Conservation (phyloP, 1,284 basidiomycete species). For the Acaromyces ingoldii region DNA sequence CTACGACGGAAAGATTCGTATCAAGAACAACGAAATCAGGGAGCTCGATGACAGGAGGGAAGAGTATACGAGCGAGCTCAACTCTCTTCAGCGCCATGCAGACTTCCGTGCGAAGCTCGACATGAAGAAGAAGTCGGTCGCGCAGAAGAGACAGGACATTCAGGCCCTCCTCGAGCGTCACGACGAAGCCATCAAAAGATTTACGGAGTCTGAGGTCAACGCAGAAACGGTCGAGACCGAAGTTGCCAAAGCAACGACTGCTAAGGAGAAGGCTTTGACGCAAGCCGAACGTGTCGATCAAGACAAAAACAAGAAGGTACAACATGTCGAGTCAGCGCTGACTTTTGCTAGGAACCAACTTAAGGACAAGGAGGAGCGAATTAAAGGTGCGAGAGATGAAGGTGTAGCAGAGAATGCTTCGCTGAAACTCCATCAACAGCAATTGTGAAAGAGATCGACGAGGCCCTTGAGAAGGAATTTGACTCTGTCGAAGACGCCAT, state of each 20-base stretch:
- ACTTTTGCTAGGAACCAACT: constrained; percentile 54
- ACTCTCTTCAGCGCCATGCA: constrained; percentile 70
- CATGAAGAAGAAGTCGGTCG: constrained; percentile 64
- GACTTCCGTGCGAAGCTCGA: constrained; percentile 76
- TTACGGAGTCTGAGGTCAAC: constrained; percentile 61
- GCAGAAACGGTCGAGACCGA: constrained; percentile 68
- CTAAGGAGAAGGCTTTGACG: constrained; percentile 25
- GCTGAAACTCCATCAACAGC: constrained; percentile 51
- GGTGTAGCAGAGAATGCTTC: no score
- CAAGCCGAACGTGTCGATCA: constrained; percentile 20
- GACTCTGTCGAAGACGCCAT: constrained; percentile 60
- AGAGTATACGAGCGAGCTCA: constrained; percentile 67
- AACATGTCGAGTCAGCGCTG: constrained; percentile 35
- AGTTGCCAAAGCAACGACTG: constrained; percentile 58
- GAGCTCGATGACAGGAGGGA: constrained; percentile 69
- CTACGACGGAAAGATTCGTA: constrained; percentile 67
- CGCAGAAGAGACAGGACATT: constrained; percentile 12
- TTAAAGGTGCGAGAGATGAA: constrained; percentile 1
- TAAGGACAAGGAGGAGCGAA: constrained; percentile 57
- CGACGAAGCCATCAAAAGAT: constrained; percentile 62
- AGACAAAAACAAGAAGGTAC: constrained; percentile 21
- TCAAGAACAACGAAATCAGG: constrained; percentile 60
- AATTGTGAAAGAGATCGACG: constrained; percentile 59
- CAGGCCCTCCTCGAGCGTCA: constrained; percentile 51
- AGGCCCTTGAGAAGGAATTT: constrained; percentile 51